phyloP scores from a whole-genome alignment of 805 yeast species.

The Ascoidea rubescens region DNA sequence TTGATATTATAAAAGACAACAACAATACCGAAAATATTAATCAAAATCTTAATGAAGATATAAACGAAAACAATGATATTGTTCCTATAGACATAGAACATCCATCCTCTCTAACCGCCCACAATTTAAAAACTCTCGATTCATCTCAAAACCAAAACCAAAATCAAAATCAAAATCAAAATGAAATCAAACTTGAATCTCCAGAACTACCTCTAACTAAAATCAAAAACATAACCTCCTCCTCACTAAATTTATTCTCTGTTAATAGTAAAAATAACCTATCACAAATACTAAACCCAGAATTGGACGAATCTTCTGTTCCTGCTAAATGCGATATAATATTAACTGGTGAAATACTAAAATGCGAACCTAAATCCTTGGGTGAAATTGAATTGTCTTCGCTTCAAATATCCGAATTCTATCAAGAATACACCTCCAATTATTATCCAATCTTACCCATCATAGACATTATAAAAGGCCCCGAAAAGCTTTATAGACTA shows the following conservation, averaged over 20 bases:
- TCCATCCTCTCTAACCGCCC: background rate
- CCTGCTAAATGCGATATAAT: constrained; percentile 1
- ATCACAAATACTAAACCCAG: background rate
- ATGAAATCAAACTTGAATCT: background rate
- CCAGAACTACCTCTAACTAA: constrained; percentile 1
- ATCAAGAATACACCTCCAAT: constrained; percentile 51
- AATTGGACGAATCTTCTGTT: background rate
- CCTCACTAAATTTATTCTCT: background rate
- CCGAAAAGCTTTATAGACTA: constrained; percentile 61
- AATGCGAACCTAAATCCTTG: constrained; percentile 54
- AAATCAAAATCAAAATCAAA: too few species aligned
- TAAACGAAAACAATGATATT: background rate
- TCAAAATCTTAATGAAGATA: background rate
- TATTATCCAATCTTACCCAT: constrained; percentile 85
- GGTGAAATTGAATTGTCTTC: constrained; percentile 55
- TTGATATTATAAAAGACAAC: background rate
- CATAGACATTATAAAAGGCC: constrained; percentile 70
- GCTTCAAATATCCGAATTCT: constrained; percentile 47
- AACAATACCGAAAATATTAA: too few species aligned
- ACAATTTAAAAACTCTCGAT: background rate
- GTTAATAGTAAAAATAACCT: too few species aligned
- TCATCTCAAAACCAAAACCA: background rate
- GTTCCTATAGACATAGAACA: background rate
- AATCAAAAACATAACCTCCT: background rate
- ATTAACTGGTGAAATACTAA: constrained; percentile 23